Evolutionary conservation across 345 rosid species (phyloP), one percentile per base, ranked within the genome.

Genomic region (Gossypium australe): DNA sequence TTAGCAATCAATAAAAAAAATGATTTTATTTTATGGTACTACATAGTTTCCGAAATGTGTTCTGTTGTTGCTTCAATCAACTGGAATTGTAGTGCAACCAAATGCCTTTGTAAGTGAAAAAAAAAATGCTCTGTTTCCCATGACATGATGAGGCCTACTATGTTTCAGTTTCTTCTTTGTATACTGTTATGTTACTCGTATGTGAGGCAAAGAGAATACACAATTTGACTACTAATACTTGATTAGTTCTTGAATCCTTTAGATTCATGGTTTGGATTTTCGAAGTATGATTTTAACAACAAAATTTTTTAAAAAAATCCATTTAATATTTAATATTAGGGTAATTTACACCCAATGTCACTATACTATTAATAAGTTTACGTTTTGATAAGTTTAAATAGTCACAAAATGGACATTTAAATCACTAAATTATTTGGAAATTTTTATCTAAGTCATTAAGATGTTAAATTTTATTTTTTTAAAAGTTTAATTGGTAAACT

Each of bases 381-480:
- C 1, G 0, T 4, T 4, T 34, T 34, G 6, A 34, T 34, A 34
- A 34, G 0, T 34, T 34, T 34, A 34, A 34, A 34, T 5, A 34
- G 6, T 34, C 6, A 34, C 7, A 34, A 1, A 1, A 34, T 29
- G 6, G 1, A 5, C 7, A 34, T 5, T 34, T 34, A 34, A 34
- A 34, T 5, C 7, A 5, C 7, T 34, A 0, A 34, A 5, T 34
- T 34, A 34, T 34, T 34, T 5, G 0, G 0, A 5, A 5, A 0
- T 1, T 34, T 34, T 34, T 34, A 5, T 6, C 1, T 34, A 34
- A 34, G 7, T 34, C 1, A 34, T 1, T 5, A 34, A 34, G 41
- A 34, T 5, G 41, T 34, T 34, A 34, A 34, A 5, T 34, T 34
- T 34, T 34, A 34, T 34, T 5, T 4, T 34, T 34, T 34, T 1